Base-by-base conservation (phyloP, 2,329 filamentous ascomycete species). In the Venturia carpophila region DNA sequence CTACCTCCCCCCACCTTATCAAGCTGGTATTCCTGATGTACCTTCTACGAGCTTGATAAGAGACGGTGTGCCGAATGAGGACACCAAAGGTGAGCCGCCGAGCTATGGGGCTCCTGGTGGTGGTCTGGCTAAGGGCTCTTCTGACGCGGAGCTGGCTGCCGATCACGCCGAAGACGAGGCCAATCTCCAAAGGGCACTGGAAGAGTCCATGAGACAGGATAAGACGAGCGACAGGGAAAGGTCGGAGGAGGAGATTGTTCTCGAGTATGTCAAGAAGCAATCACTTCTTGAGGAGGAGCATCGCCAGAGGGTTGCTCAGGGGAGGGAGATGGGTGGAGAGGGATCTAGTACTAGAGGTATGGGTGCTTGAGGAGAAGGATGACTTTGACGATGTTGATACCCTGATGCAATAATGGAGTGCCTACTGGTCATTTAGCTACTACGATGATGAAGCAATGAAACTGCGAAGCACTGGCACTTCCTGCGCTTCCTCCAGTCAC, bases 191-290 rank as follows among this genome's bases (percentile, higher is more conserved):
- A 70, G 71, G 7, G 75, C 75, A 63, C 69, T 77, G 30, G 73
- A 73, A 17, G 74, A 74, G 56, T 71, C 69, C 2, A 73, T 75
- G 65, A 67, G 67, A 58, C 68, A 66, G 34, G 67, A 69, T 37
- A 70, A 70, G n/a, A 68, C 69, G 3, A 71, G 70, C 5, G 67
- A 81, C 67, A 71, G 66, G 67, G 71, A 71, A 64, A 79, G 75
- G 71, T 83, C 80, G 0, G 89, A 92, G 71, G 88, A 92, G 72
- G 84, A 91, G 65, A 85, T 89, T 66, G 84, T 92, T 10, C 74
- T 92, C 72, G 88, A 91, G 70, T 91, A 90, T 73, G 82, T 91
- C 49, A 89, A 88, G 79, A 88, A 86, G 77, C 88, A 92, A 77
- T 91, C 88, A 73, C 72, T 91, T 52, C 80, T 83, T 0, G 90